Evolutionary conservation across 176 grass and related monocot species (phyloP).

Genomic region (Hyparrhenia diplandra): DNA sequence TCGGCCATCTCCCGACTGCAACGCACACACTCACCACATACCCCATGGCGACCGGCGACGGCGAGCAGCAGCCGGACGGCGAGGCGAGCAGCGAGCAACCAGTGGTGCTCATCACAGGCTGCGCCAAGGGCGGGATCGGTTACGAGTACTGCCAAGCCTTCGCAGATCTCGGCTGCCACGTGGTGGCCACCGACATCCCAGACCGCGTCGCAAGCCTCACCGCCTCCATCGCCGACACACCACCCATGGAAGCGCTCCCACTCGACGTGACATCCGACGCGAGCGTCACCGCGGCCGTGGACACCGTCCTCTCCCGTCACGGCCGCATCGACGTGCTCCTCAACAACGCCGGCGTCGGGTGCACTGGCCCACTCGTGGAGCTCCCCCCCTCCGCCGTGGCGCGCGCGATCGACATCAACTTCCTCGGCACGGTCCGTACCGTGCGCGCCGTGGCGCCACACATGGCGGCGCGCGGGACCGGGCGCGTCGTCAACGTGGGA

Average conservation of each 20-base stretch:
- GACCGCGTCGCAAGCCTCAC: slow-evolving; percentile 24
- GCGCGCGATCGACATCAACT: slow-evolving; percentile 47
- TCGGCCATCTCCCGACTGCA: not conserved
- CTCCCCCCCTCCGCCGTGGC: slow-evolving; percentile 18
- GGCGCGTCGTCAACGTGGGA: slow-evolving; percentile 55
- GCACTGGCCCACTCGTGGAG: slow-evolving; percentile 59
- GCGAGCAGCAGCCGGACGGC: not conserved
- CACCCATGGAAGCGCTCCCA: not conserved
- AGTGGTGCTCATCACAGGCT: slow-evolving; percentile 56
- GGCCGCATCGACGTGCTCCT: slow-evolving; percentile 52
- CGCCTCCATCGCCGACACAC: not conserved
- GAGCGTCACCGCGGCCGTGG: not conserved
- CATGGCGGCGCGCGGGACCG: slow-evolving; percentile 17
- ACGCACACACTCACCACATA: not conserved
- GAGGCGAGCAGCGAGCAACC: not conserved
- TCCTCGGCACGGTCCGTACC: slow-evolving; percentile 39
- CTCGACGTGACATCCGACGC: slow-evolving; percentile 58
- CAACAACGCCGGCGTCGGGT: slow-evolving; percentile 62
- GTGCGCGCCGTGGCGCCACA: slow-evolving; percentile 44
- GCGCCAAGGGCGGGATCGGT: slow-evolving; percentile 60
- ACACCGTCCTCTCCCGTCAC: not conserved
- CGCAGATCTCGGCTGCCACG: slow-evolving; percentile 31
- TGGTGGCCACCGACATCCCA: slow-evolving; percentile 55
- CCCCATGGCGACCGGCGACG: not conserved
- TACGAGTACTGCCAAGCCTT: slow-evolving; percentile 60